phyloP scores from a whole-genome alignment of 2,329 filamentous ascomycete genomes.

The Bipolaris bicolor region DNA sequence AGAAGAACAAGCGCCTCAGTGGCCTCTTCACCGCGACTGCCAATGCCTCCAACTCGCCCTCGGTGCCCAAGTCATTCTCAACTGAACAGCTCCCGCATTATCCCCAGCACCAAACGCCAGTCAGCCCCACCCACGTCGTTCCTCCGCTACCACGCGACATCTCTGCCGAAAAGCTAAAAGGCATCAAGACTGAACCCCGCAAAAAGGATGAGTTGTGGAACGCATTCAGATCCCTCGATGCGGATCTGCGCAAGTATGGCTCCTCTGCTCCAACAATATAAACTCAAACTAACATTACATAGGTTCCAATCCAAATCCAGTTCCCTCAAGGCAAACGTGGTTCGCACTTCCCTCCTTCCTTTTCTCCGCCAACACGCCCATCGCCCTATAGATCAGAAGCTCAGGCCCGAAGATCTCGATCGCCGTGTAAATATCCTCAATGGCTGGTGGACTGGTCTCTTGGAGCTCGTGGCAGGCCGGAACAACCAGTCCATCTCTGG shows the following conservation, averaged over 20 bases:
- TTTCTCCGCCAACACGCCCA: constrained; percentile 75
- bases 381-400: constrained; percentile 68
- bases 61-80: constrained; percentile 57
- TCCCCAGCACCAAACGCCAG: constrained; percentile 39
- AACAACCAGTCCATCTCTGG: constrained; percentile 79
- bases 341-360: constrained; percentile 74
- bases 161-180: constrained; percentile 51
- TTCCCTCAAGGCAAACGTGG: constrained; percentile 74
- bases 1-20: constrained; percentile 47
- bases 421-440: constrained; percentile 79
- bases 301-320: constrained; percentile 76
- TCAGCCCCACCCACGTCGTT: constrained; percentile 44
- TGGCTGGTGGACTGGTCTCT: constrained; percentile 85
- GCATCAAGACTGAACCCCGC: constrained; percentile 50
- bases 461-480: constrained; percentile 80
- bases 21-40: constrained; percentile 39
- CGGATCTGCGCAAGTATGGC: constrained; percentile 68
- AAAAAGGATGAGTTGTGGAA: constrained; percentile 74
- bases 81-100: constrained; percentile 53
- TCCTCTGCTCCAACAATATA: neutral
- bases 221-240: constrained; percentile 70
- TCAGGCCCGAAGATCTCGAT: constrained; percentile 83
- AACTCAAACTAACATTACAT: constrained; percentile 13
- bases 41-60: constrained; percentile 46
- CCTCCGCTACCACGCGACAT: constrained; percentile 53